phyloP scores from a whole-genome alignment of 768 basidiomycete genomes.

The Boletus rubescentipes region DNA sequence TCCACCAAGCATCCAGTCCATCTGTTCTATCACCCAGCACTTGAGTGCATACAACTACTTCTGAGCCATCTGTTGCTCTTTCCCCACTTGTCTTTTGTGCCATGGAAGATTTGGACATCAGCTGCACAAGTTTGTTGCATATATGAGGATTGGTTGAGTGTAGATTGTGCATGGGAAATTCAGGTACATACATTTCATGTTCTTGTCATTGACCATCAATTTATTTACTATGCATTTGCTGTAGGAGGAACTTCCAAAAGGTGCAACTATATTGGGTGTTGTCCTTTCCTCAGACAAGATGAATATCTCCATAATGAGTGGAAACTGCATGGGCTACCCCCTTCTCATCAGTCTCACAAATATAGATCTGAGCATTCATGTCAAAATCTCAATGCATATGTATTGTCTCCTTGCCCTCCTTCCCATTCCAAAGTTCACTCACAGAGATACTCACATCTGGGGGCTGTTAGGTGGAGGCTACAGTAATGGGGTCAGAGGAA shows the following conservation, averaged over 20 bases:
- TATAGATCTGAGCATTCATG: too few relatives aligned
- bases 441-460: too few relatives aligned
- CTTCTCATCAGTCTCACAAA: too few relatives aligned
- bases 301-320: not conserved
- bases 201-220: too few relatives aligned
- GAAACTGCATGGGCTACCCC: too few relatives aligned
- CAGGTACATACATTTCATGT: constrained; percentile 16
- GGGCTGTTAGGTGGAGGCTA: too few relatives aligned
- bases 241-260: constrained; percentile 2
- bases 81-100: constrained; percentile 24
- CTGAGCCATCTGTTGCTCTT: constrained; percentile 25
- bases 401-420: too few relatives aligned
- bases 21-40: constrained; percentile 29
- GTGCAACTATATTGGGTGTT: not conserved
- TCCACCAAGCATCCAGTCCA: constrained; percentile 25
- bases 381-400: too few relatives aligned
- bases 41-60: constrained; percentile 31
- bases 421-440: too few relatives aligned
- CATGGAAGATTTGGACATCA: constrained; percentile 14
- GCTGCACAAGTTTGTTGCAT: constrained; percentile 7
- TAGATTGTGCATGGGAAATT: constrained; percentile 24
- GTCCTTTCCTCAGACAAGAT: constrained; percentile 14
- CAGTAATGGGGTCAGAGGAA: too few relatives aligned
- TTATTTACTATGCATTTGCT: too few relatives aligned
- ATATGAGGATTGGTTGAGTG: constrained; percentile 11